Base-by-base conservation (phyloP, 192 early-diverging fungal species). In the Backusella macrospora region DNA sequence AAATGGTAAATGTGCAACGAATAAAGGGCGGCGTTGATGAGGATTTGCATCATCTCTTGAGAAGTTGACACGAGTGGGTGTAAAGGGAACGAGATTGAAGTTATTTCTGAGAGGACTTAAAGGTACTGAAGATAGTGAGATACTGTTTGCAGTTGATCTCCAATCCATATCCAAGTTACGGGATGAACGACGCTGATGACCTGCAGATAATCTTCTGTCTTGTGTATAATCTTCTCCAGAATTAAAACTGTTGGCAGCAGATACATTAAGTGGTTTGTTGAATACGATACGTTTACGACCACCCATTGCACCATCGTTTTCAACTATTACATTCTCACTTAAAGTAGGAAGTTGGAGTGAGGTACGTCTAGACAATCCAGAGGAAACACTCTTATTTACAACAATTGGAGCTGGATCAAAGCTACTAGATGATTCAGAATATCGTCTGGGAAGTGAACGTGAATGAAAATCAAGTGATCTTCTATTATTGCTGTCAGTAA, bases 1-100 rank as follows among this genome's bases (percentile, higher is more conserved):
- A 67, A 84, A 86, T 14, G 87, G 85, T 66, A 88, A 71, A 69
- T 88, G 85, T 21, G 87, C 83, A 66, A 78, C 82, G 63, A 88
- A 88, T 9, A 88, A 65, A 2, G 83, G 82, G 12, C 85, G 84
- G 14, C 87, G 80, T 66, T 85, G 82, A 38, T 84, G 81, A 37
- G 82, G 82, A 47, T 76, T 82, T 44, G 81, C 83, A 67, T 84
- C 83, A 55, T 82, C 71, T 26, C 71, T 68, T n/a, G 82, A 64
- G 65, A 83, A 84, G 38, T 80, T 80, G 6, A 83, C 72, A 65
- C 78, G 73, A 2, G 82, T 84, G 46, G 81, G 79, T 6, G 82
- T 83, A 66, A 77, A 74, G 9, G 84, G 74, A 4, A 81, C 76
- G 38, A 76, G 67, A 71, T 67, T 79, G 76, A 73, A 81, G 67